phyloP scores from a whole-genome alignment of 768 basidiomycete genomes.

The Auricularia heimuer region DNA sequence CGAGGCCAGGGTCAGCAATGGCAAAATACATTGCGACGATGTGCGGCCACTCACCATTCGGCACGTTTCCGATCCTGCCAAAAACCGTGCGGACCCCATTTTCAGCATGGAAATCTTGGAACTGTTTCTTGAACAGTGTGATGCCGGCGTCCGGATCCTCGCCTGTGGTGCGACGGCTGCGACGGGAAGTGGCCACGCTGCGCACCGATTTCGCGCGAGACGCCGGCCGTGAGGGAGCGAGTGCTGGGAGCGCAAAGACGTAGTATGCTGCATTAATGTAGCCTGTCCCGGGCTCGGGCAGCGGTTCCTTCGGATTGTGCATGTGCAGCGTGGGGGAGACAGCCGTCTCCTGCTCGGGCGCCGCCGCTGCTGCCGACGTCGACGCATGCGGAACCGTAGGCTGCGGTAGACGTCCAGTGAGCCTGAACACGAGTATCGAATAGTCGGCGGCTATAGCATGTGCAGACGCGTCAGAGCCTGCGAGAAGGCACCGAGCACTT shows the following conservation, averaged over 20 bases:
- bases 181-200: constrained; percentile 17
- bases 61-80: constrained; percentile 85
- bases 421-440: constrained; percentile 73
- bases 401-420: constrained; percentile 12
- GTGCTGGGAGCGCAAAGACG: constrained; percentile 31
- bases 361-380: not conserved
- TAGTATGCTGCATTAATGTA: constrained; percentile 69
- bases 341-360: not conserved
- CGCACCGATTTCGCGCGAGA: constrained; percentile 31
- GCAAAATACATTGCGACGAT: not conserved
- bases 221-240: constrained; percentile 20
- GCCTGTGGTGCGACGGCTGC: not conserved
- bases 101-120: constrained; percentile 78
- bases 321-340: constrained; percentile 44
- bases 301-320: constrained; percentile 46
- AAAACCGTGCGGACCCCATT: constrained; percentile 90
- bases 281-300: constrained; percentile 44
- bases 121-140: constrained; percentile 62
- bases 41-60: constrained; percentile 49
- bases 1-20: constrained; percentile 5
- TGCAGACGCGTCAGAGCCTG: not conserved
- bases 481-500: not conserved
- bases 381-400: not conserved
- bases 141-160: constrained; percentile 27
- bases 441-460: constrained; percentile 67